Conservation (phyloP, 176 grass and related monocot genomes). For the Oryza officinalis region DNA sequence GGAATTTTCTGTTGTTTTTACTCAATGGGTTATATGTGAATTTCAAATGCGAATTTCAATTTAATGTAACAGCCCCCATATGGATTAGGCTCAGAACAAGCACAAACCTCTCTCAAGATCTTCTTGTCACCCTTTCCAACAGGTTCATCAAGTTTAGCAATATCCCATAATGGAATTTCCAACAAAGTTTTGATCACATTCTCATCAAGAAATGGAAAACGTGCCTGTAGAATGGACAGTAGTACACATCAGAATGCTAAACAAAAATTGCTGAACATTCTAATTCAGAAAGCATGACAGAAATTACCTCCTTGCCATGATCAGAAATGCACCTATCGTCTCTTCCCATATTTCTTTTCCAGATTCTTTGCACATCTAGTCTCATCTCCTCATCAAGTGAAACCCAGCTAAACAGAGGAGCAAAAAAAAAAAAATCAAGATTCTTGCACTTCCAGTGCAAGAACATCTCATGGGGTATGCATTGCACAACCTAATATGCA, state of each 20-base stretch:
- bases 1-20: not conserved
- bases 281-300: slow-evolving; percentile 17
- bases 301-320: slow-evolving; percentile 83
- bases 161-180: slow-evolving; percentile 84
- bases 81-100: not conserved
- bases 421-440: slow-evolving; percentile 10
- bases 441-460: not conserved
- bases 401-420: slow-evolving; percentile 63
- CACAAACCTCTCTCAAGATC: slow-evolving; percentile 92
- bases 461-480: not conserved
- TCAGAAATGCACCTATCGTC: slow-evolving; percentile 93
- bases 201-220: slow-evolving; percentile 95
- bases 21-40: not conserved
- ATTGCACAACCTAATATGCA: not conserved
- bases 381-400: slow-evolving; percentile 82
- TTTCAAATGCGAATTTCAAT: not conserved
- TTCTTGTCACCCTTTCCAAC: slow-evolving; percentile 86
- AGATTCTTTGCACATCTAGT: slow-evolving; percentile 91
- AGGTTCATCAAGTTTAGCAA: slow-evolving; percentile 78
- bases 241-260: slow-evolving; percentile 2
- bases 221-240: slow-evolving; percentile 44
- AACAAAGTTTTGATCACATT: slow-evolving; percentile 73
- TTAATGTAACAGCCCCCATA: not conserved
- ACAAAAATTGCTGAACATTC: not conserved
- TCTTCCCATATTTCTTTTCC: slow-evolving; percentile 99